Conservation (phyloP, 768 basidiomycete species). For the Tulasnella sp. region DNA sequence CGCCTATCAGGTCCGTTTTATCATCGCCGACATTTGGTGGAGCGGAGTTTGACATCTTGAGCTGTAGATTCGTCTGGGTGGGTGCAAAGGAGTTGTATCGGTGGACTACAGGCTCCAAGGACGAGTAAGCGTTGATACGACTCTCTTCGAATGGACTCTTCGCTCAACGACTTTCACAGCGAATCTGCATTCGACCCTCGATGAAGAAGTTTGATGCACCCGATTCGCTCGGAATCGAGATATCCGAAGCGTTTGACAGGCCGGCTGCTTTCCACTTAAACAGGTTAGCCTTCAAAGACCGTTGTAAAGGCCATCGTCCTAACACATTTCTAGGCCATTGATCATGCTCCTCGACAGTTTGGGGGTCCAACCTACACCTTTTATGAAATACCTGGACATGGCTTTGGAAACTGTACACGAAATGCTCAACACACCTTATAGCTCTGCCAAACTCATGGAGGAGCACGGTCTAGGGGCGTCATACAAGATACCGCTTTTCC, state of each 20-base stretch:
- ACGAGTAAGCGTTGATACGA: no score
- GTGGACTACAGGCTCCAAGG: slow-evolving; percentile 43
- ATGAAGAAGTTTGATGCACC: slow-evolving; percentile 64
- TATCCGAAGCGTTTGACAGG: slow-evolving; percentile 47
- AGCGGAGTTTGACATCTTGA: background rate
- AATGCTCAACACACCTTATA: slow-evolving; percentile 43
- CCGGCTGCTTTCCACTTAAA: slow-evolving; percentile 61
- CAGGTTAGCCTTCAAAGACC: slow-evolving; percentile 34
- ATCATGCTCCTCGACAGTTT: slow-evolving; percentile 72
- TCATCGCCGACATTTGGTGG: background rate
- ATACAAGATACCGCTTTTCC: slow-evolving; percentile 40
- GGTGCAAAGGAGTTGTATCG: slow-evolving; percentile 69
- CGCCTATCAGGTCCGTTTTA: background rate
- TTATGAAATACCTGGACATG: slow-evolving; percentile 47
- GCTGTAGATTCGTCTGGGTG: slow-evolving; percentile 56
- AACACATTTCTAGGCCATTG: slow-evolving; percentile 53
- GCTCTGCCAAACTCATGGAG: slow-evolving; percentile 39
- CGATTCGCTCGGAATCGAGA: slow-evolving; percentile 45
- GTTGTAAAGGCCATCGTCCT: no score
- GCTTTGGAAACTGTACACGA: slow-evolving; percentile 46
- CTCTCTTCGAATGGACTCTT: no score
- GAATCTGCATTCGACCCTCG: slow-evolving; percentile 55
- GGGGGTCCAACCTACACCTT: slow-evolving; percentile 44
- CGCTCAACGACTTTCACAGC: no score
- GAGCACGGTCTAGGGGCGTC: slow-evolving; percentile 34